Base-by-base conservation (phyloP, 805 yeast species). In the Saccharomycopsis selenospora region DNA sequence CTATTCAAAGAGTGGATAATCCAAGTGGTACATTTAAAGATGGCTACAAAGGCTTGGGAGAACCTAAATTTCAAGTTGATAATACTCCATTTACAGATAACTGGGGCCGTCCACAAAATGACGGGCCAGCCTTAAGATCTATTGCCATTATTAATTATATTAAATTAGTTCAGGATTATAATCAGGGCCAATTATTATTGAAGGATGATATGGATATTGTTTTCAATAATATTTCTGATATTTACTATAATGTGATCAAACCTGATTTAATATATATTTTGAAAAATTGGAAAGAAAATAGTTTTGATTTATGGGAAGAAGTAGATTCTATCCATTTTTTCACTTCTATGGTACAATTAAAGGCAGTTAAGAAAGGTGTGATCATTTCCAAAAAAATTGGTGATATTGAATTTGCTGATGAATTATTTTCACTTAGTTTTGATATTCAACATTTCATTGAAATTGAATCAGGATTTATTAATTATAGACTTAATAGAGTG, bases 21-120 rank as follows among this genome's bases (percentile, higher is more conserved):
- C 78, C 76, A 24, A 79, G 89, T 8, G 97, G 97, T 0, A 60
- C 63, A 1, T 77, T 77, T 43, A 63, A 58, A 25, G 63, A 55
- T 55, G 69, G 69, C 50, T 67, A 74, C 42, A 64, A 65, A 6
- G 88, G 86, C 1, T 69, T 90, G 28, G 98, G 97, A 2, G 98
- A 91, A 62, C 97, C 98, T 5, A 91, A 91, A 63, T 91, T 84
- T 60, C 62, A 72, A 61, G 77, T 80, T 3, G 76, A 87, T 60
- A 81, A 83, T 22, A 57, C 77, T 0, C 70, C 85, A 1, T 91
- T 84, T 58, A 62, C 63, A 4, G 80, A 68, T 2, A 62, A 68
- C 29, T 91, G 98, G 98, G 98, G 98, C 2, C 72, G 98, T 56
- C 98, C 98, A 1, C 98, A 91, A 65, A 75, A 88, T 51, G 98